Evolutionary conservation across 179 eudicot genomes (phyloP), one percentile per base, ranked within the genome.

Genomic region (Sideroxylon spinosum): DNA sequence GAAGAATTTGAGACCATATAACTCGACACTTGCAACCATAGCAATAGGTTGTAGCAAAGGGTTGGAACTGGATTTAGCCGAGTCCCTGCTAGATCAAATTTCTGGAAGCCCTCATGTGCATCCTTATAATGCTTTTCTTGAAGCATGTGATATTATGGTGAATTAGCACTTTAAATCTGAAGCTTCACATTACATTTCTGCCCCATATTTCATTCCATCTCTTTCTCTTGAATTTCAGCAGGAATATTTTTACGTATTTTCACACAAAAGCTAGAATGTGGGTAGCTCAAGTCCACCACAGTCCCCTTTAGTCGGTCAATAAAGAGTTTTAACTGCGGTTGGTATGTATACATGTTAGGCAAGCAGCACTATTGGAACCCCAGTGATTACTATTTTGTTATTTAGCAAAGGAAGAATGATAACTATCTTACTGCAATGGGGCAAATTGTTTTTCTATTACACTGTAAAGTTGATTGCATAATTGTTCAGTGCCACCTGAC

Each of bases 41-140:
- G 85, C 94, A 50, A 71, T 89, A 59, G 73, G 86, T 74, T 95
- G 95, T 86, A 86, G 97, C 87, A 85, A 76, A 77, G 89, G 60
- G 59, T 87, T 89, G 61, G 81, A 90, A 56, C 82, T 95, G 81
- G 92, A 93, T 84, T 85, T 88, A 73, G 99, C 99, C 52, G 98
- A 91, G 81, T 72, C 79, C 25, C 83, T 90, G 49, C 86, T 95
- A 76, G 74, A 87, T 84, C 91, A 86, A 81, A 82, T 89, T 57
- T 83, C 87, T 28, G 56, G 56, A 59, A 48, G 81, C 76, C 70
- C 81, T 78, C 26, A 9, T 80, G 81, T 81, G 67, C 61, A 57
- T 81, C 89, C 94, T 82, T 95, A 85, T 80, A 91, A 93, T 88
- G 84, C 78, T 57, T 89, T 88, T 68, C 86, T 95, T 76, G 74